Conservation (phyloP, 257 asterid genomes). For the Perilla frutescens region DNA sequence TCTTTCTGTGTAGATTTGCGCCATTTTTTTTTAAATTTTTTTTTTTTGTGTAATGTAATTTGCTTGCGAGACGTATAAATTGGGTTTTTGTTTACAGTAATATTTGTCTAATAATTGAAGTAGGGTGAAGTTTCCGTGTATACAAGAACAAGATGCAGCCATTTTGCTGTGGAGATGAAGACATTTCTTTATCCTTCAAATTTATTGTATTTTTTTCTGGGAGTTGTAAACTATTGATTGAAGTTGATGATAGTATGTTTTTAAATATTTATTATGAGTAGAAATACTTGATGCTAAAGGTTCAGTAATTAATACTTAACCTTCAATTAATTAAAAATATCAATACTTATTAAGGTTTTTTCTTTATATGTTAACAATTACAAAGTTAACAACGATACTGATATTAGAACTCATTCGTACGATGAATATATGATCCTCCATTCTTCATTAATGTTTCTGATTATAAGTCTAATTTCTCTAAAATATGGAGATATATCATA, state of each 20-base stretch:
- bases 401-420: no score
- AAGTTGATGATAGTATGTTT: conserved; percentile 1
- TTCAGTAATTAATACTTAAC: no score
- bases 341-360: no score
- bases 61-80: conserved; percentile 32
- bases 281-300: no score
- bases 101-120: conserved; percentile 41
- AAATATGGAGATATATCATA: no score
- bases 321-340: no score
- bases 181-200: conserved; percentile 2
- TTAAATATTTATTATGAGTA: neutral
- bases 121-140: conserved; percentile 32
- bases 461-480: no score
- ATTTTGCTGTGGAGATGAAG: conserved; percentile 33
- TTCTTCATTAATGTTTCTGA: no score
- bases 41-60: conserved; percentile 39
- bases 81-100: conserved; percentile 35
- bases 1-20: conserved; percentile 49
- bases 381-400: no score
- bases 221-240: conserved; percentile 25
- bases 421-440: no score
- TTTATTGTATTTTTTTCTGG: neutral
- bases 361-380: neutral
- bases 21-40: conserved; percentile 19
- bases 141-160: conserved; percentile 31